phyloP scores from a whole-genome alignment of 2,329 filamentous ascomycete genomes.

The Mycogone perniciosa region DNA sequence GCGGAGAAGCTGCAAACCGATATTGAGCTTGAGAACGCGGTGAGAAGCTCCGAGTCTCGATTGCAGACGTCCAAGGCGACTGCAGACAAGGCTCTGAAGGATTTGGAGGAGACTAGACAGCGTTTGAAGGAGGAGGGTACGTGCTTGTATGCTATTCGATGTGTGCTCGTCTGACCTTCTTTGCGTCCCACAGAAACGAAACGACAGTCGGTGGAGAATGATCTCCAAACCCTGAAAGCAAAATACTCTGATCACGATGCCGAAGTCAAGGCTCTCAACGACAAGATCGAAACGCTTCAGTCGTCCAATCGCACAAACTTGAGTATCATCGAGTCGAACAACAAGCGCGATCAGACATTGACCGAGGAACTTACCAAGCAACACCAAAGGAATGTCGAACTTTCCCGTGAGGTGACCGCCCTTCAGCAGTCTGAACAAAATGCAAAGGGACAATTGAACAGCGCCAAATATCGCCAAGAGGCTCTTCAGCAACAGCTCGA shows the following conservation, averaged over 20 bases:
- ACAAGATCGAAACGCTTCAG: slow-evolving; percentile 81
- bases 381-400: slow-evolving; percentile 78
- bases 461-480: slow-evolving; percentile 85
- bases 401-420: slow-evolving; percentile 73
- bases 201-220: slow-evolving; percentile 69
- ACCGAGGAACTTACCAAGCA: slow-evolving; percentile 81
- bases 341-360: slow-evolving; percentile 75
- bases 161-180: neutral
- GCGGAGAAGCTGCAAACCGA: slow-evolving; percentile 84
- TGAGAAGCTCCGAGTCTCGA: slow-evolving; percentile 76
- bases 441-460: slow-evolving; percentile 71
- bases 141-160: slow-evolving; percentile 16
- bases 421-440: slow-evolving; percentile 81
- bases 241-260: slow-evolving; percentile 30
- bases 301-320: slow-evolving; percentile 88
- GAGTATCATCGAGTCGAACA: slow-evolving; percentile 83
- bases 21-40: slow-evolving; percentile 87
- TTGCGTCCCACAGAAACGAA: slow-evolving; percentile 55
- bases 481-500: slow-evolving; percentile 86
- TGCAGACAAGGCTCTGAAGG: slow-evolving; percentile 75
- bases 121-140: slow-evolving; percentile 79
- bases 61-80: slow-evolving; percentile 74
- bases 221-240: slow-evolving; percentile 46
- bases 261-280: slow-evolving; percentile 68
- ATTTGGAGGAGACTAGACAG: slow-evolving; percentile 72